These are phyloP conservation scores for Geranium brycei DNA, from an alignment of 345 rosid genomes.

Conservation along the genomic window DNA sequence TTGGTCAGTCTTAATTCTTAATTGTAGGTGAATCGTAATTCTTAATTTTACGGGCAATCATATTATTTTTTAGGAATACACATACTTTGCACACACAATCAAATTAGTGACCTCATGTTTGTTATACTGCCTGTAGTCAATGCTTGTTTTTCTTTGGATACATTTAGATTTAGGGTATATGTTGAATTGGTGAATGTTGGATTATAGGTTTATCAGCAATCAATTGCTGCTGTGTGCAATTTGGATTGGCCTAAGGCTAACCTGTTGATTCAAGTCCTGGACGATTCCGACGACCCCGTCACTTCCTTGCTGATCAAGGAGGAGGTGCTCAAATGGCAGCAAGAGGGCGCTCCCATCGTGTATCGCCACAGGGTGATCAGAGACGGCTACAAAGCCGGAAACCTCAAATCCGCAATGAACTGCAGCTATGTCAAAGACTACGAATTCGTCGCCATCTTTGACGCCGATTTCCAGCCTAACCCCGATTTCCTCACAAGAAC, in stretches of 20 bases:
- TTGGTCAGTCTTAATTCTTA: no score
- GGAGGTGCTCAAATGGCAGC: conserved; percentile 86
- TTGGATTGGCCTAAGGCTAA: conserved; percentile 89
- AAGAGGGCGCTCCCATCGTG: conserved; percentile 61
- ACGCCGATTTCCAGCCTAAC: conserved; percentile 87
- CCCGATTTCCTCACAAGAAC: conserved; percentile 74
- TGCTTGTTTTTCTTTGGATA: no score
- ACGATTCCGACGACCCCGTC: conserved; percentile 76
- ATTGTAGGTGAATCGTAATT: no score
- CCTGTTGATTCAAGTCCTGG: conserved; percentile 66
- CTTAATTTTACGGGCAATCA: no score
- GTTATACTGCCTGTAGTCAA: no score
- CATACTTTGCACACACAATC: no score
- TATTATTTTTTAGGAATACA: no score
- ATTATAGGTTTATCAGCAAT: conserved; percentile 78
- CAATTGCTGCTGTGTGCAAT: conserved; percentile 79
- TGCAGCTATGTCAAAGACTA: conserved; percentile 82
- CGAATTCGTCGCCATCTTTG: conserved; percentile 86
- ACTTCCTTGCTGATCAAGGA: conserved; percentile 60
- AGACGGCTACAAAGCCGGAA: conserved; percentile 95
- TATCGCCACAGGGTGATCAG: conserved; percentile 74
- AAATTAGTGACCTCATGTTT: no score
- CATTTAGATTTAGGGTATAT: no score
- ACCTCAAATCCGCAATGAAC: conserved; percentile 91
- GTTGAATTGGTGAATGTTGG: background rate